Conservation (phyloP, 2,329 filamentous ascomycete genomes). For the Talaromyces atroroseus region DNA sequence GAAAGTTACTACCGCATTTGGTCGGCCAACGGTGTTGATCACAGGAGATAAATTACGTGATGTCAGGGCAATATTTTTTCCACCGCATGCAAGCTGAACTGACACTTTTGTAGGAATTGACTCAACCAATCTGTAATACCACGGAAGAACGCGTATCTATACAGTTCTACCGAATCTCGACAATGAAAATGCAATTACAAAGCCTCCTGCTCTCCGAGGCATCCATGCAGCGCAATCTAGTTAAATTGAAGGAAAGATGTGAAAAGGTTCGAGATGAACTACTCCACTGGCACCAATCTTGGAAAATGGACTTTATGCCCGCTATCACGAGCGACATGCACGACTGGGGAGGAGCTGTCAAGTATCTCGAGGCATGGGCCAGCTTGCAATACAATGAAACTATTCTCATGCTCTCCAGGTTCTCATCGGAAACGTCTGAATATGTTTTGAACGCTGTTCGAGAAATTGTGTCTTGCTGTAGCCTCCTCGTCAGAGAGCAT, state of each 20-base stretch:
- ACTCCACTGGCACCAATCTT: slow-evolving; percentile 6
- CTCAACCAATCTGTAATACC: background rate
- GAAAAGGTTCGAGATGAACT: slow-evolving; percentile 2
- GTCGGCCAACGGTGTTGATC: slow-evolving; percentile 4
- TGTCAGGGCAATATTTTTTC: slow-evolving; percentile 1
- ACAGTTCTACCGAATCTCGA: slow-evolving; percentile 8
- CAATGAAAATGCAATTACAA: slow-evolving; percentile 7
- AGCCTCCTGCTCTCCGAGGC: slow-evolving; percentile 5
- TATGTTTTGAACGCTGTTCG: slow-evolving; percentile 7
- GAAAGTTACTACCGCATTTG: slow-evolving; percentile 5
- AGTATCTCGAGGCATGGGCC: slow-evolving; percentile 6
- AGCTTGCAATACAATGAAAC: slow-evolving; percentile 5
- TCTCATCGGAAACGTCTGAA: background rate
- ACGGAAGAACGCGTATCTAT: slow-evolving; percentile 8
- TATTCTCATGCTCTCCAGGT: slow-evolving; percentile 7
- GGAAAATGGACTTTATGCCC: background rate
- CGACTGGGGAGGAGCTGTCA: slow-evolving; percentile 3
- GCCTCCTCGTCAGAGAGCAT: background rate
- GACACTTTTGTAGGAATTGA: slow-evolving; percentile 3
- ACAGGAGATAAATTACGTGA: slow-evolving; percentile 6
- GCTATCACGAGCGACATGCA: slow-evolving; percentile 1
- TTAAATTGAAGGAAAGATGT: background rate
- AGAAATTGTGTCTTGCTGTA: slow-evolving; percentile 4
- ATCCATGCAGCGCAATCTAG: slow-evolving; percentile 4
- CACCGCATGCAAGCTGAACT: background rate